A percentile compares a stretch with the other conserved stretches of the same genome.
Evolutionary conservation across 805 yeast genomes (phyloP).

Genomic region (Metschnikowia dekortorum): DNA sequence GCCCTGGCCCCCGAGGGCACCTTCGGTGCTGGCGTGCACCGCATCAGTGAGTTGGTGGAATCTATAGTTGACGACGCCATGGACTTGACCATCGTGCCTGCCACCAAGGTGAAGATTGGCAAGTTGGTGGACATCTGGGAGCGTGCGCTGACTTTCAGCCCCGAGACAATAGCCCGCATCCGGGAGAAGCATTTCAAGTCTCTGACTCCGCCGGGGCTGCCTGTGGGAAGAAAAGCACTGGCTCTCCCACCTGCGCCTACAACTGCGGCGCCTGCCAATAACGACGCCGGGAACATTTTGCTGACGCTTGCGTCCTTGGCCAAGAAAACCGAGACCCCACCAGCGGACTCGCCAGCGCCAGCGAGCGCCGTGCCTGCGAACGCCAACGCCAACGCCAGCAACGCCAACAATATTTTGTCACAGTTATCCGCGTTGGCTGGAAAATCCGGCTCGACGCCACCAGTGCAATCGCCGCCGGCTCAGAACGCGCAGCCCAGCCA

Average conservation of each 20-base stretch:
- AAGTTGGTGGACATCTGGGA: slow-evolving; percentile 93
- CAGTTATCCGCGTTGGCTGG: slow-evolving; percentile 41
- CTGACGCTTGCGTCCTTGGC: slow-evolving; percentile 68
- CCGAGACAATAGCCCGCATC: slow-evolving; percentile 49
- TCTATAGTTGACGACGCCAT: slow-evolving; percentile 60
- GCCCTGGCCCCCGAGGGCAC: slow-evolving; percentile 61
- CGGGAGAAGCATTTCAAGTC: slow-evolving; percentile 57
- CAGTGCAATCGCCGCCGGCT: slow-evolving; percentile 12
- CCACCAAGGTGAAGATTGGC: slow-evolving; percentile 65
- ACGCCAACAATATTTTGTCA: slow-evolving; percentile 39
- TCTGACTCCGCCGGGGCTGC: slow-evolving; percentile 64
- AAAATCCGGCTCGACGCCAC: slow-evolving; percentile 5
- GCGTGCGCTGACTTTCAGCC: slow-evolving; percentile 71
- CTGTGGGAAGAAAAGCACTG: slow-evolving; percentile 35
- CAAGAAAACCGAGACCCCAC: slow-evolving; percentile 34
- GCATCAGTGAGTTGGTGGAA: slow-evolving; percentile 61
- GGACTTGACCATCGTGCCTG: slow-evolving; percentile 46
- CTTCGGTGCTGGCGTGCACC: slow-evolving; percentile 65
- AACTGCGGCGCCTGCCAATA: slow-evolving; percentile 7
- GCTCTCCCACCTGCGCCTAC: slow-evolving; percentile 6
- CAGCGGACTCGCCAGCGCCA: slow-evolving; percentile 22
- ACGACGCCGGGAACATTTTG: slow-evolving; percentile 58
- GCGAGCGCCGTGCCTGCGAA: slow-evolving; percentile 12
- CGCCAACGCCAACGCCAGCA: slow-evolving; percentile 24
- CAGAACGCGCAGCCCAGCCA: slow-evolving; percentile 12